phyloP scores from a whole-genome alignment of 169 alveolate genomes.

The Theileria orientalis region DNA sequence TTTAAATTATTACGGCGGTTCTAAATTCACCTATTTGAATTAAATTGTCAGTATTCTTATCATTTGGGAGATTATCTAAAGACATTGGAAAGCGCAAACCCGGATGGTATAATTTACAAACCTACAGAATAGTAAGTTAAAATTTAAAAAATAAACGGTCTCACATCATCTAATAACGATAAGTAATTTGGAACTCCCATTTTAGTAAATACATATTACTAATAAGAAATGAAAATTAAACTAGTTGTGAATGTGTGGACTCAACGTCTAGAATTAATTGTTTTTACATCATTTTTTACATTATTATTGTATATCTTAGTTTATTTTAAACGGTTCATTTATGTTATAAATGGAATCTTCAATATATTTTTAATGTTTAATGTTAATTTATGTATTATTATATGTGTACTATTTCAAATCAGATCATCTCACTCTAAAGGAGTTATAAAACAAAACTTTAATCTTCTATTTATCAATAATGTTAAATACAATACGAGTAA shows the following conservation, averaged over 20 bases:
- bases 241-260: no score
- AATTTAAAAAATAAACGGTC: neutral
- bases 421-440: neutral
- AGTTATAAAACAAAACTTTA: neutral
- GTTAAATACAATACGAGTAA: neutral
- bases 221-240: no score
- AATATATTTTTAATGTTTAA: neutral
- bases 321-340: no score
- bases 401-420: neutral
- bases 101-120: conserved; percentile 35
- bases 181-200: no score
- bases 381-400: neutral
- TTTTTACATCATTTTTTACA: no score
- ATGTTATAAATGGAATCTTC: no score
- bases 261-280: no score
- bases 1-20: neutral
- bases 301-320: no score
- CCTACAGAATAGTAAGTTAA: conserved; percentile 18
- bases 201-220: no score
- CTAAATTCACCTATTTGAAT: conserved; percentile 9
- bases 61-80: conserved; percentile 2
- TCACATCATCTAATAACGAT: neutral
- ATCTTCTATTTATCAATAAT: neutral
- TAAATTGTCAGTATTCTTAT: neutral
- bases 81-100: conserved; percentile 21